Evolutionary conservation across 2,329 filamentous ascomycete genomes (phyloP).

Genomic region (Cercospora nicotianae): DNA sequence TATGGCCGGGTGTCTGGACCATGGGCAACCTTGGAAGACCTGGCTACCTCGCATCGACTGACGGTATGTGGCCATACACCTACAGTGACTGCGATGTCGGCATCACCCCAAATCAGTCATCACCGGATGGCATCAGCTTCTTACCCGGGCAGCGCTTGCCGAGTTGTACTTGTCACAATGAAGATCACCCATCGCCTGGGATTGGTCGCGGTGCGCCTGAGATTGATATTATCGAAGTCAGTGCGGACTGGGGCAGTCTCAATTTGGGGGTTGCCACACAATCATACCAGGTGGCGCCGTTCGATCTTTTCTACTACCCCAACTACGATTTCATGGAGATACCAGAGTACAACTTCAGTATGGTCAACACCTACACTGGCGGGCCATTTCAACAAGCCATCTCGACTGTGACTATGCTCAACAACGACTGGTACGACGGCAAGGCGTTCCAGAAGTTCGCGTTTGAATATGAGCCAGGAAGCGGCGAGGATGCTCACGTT

Average conservation of each 20-base stretch:
- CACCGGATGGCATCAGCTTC: conserved; percentile 44
- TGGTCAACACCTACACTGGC: conserved; percentile 55
- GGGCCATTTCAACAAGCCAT: conserved; percentile 59
- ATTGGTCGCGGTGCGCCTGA: conserved; percentile 51
- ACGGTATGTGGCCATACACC: conserved; percentile 58
- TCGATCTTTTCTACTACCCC: conserved; percentile 53
- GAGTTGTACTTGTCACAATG: conserved; percentile 48
- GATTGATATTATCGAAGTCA: conserved; percentile 52
- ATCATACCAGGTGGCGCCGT: conserved; percentile 52
- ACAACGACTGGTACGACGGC: conserved; percentile 58
- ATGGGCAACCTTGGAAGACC: conserved; percentile 57
- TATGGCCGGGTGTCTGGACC: conserved; percentile 57
- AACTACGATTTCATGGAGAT: conserved; percentile 55
- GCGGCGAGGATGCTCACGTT: conserved; percentile 48
- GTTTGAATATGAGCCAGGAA: conserved; percentile 56
- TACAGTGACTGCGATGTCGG: conserved; percentile 52
- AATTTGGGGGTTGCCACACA: conserved; percentile 50
- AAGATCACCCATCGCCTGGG: conserved; percentile 51
- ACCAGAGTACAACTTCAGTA: conserved; percentile 50
- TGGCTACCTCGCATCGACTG: conserved; percentile 54
- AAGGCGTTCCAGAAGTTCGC: conserved; percentile 56
- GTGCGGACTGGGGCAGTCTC: conserved; percentile 44
- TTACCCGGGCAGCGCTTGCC: conserved; percentile 49
- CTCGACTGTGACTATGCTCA: conserved; percentile 56
- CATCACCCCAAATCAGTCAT: conserved; percentile 53